These are phyloP conservation scores for Schwanniomyces polymorphus DNA, from an alignment of 805 yeast genomes.

Conservation along the genomic window DNA sequence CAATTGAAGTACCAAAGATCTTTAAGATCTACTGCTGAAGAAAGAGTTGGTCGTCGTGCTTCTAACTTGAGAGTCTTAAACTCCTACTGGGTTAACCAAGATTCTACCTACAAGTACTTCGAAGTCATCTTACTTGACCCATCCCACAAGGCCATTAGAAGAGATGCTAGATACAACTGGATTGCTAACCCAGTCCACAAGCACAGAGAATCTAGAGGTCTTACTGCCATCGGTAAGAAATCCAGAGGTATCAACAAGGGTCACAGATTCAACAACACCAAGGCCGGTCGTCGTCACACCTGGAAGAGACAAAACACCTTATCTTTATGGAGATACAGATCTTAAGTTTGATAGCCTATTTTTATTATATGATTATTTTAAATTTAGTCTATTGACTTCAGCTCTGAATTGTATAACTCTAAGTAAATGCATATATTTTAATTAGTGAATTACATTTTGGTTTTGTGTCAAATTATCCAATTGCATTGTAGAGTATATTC, in stretches of 20 bases:
- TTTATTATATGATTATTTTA: conserved; percentile 3
- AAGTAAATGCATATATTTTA: background rate
- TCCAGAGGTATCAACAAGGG: conserved; percentile 99
- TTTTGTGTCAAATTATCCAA: background rate
- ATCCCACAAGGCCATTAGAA: conserved; percentile 97
- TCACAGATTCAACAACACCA: conserved; percentile 97
- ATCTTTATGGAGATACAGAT: conserved; percentile 99
- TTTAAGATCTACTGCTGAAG: conserved; percentile 97
- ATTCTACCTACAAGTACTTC: conserved; percentile 98
- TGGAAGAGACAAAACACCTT: conserved; percentile 99
- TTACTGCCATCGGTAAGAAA: conserved; percentile 96
- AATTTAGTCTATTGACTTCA: background rate
- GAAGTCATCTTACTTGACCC: conserved; percentile 98
- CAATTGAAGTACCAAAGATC: conserved; percentile 99
- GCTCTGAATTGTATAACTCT: background rate
- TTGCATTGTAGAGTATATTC: too few species aligned
- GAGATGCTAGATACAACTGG: conserved; percentile 99
- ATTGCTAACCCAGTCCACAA: conserved; percentile 99
- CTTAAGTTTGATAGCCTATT: conserved; percentile 38
- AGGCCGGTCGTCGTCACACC: conserved; percentile 98
- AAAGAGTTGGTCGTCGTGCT: conserved; percentile 98
- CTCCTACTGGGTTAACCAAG: conserved; percentile 99
- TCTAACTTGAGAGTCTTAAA: conserved; percentile 98
- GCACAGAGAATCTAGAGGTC: conserved; percentile 99
- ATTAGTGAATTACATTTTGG: background rate